Percentiles rank a stretch among this genome's conserved stretches.
Evolutionary conservation across 345 rosid species (phyloP).

Genomic region (Eucalyptus shirleyi): DNA sequence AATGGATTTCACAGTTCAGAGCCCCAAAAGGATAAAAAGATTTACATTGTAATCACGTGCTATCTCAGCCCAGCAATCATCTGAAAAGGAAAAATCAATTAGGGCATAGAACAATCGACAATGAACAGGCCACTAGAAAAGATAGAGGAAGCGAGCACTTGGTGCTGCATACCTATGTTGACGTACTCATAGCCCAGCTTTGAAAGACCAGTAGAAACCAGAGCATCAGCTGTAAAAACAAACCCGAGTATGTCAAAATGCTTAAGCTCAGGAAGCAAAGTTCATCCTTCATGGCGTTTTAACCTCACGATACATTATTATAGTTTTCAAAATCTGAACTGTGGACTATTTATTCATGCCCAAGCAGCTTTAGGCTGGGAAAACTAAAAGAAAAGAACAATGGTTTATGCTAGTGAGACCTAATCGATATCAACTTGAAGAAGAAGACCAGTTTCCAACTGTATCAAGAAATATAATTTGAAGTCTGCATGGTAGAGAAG

Average conservation of each 20-base stretch:
- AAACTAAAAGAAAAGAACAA: background rate
- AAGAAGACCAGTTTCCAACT: background rate
- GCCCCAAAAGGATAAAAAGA: background rate
- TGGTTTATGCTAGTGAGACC: background rate
- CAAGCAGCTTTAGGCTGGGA: background rate
- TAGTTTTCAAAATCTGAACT: background rate
- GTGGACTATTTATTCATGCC: background rate
- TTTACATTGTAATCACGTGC: constrained; percentile 54
- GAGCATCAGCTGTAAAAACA: constrained; percentile 55
- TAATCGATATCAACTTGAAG: background rate
- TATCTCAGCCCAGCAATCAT: constrained; percentile 96
- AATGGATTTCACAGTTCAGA: background rate
- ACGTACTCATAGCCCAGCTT: constrained; percentile 73
- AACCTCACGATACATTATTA: background rate
- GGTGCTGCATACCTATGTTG: constrained; percentile 50
- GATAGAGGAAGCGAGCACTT: background rate
- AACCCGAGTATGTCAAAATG: background rate
- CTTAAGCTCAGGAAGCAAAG: background rate
- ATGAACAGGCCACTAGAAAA: background rate
- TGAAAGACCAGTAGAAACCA: constrained; percentile 69
- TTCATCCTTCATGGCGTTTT: background rate
- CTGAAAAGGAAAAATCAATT: constrained; percentile 14
- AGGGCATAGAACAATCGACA: background rate
- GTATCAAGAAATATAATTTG: background rate
- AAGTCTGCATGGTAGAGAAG: background rate